These are phyloP conservation scores for Aspergillus amoenus DNA, from an alignment of 2,329 filamentous ascomycete genomes.

Conservation along the genomic window DNA sequence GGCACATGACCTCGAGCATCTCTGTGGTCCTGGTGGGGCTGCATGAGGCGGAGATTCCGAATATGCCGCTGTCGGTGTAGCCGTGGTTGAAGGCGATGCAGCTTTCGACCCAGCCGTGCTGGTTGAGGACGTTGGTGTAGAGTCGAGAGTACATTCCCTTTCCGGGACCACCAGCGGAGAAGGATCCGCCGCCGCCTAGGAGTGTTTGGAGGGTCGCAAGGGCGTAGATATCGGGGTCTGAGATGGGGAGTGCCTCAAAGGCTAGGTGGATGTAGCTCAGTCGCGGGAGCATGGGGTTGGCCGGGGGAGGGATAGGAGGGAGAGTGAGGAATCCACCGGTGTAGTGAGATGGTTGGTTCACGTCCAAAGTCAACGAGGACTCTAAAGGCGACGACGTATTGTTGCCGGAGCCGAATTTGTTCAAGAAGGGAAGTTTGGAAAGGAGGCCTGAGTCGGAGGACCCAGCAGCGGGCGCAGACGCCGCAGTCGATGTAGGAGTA, in stretches of 20 bases:
- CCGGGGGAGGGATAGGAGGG: conserved; percentile 73
- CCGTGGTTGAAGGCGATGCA: conserved; percentile 97
- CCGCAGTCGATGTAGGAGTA: conserved; percentile 41
- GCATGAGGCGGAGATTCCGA: conserved; percentile 88
- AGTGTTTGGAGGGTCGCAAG: conserved; percentile 93
- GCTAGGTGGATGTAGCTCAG: conserved; percentile 93
- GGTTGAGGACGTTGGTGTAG: conserved; percentile 97
- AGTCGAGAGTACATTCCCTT: conserved; percentile 99
- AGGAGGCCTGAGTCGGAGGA: conserved; percentile 63
- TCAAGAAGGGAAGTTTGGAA: conserved; percentile 85
- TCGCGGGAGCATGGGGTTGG: conserved; percentile 72
- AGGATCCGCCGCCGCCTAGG: conserved; percentile 91
- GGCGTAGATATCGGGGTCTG: conserved; percentile 90
- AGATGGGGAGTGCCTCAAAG: conserved; percentile 91
- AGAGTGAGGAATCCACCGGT: conserved; percentile 91
- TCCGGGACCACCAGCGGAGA: conserved; percentile 91
- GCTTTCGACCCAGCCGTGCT: conserved; percentile 95
- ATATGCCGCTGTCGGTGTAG: conserved; percentile 93
- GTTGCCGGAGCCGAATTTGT: conserved; percentile 66
- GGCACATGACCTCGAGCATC: conserved; percentile 95
- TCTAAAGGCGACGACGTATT: conserved; percentile 59
- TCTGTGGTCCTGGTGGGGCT: conserved; percentile 71
- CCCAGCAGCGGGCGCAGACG: conserved; percentile 37
- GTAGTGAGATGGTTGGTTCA: conserved; percentile 71
- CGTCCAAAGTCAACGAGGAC: conserved; percentile 53